phyloP scores from a whole-genome alignment of 768 basidiomycete genomes.

The Gloeopeniophorella convolvens region DNA sequence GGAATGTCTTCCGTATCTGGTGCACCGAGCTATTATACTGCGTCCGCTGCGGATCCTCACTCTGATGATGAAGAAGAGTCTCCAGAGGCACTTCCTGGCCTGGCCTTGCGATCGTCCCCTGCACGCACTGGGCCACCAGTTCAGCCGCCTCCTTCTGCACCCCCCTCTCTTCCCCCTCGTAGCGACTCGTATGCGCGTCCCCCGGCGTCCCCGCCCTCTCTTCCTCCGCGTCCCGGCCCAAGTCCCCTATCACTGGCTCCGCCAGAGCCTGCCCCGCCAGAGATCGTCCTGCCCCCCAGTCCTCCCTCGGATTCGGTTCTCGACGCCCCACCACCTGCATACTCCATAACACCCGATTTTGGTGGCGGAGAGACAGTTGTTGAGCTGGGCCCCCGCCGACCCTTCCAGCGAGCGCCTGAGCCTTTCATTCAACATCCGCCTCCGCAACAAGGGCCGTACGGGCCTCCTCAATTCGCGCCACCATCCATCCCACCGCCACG shows the following conservation, averaged over 20 bases:
- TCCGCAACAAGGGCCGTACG: conserved; percentile 6
- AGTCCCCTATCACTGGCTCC: neutral
- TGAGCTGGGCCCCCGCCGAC: conserved; percentile 54
- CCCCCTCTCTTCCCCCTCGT: neutral
- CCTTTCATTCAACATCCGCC: conserved; percentile 3
- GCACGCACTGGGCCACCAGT: neutral
- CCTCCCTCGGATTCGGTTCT: conserved; percentile 23
- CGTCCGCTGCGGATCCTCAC: neutral
- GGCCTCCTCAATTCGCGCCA: conserved; percentile 14
- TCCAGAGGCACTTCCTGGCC: conserved; percentile 9
- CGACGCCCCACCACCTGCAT: conserved; percentile 66
- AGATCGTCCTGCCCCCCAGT: neutral
- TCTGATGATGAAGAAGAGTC: neutral
- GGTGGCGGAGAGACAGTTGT: conserved; percentile 55
- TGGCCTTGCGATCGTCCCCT: neutral
- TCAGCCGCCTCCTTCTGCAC: neutral
- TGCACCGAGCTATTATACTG: neutral
- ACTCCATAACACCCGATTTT: conserved; percentile 50
- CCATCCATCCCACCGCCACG: conserved; percentile 14
- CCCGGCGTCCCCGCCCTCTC: neutral
- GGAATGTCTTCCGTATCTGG: neutral
- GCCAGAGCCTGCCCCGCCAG: neutral
- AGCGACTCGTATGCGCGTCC: neutral
- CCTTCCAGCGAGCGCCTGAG: conserved; percentile 45
- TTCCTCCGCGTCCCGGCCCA: conserved; percentile 1